Percentiles rank a stretch among this genome's conserved stretches.
phyloP scores from a whole-genome alignment of 2,329 filamentous ascomycete genomes.

The Xylogone sp. region DNA sequence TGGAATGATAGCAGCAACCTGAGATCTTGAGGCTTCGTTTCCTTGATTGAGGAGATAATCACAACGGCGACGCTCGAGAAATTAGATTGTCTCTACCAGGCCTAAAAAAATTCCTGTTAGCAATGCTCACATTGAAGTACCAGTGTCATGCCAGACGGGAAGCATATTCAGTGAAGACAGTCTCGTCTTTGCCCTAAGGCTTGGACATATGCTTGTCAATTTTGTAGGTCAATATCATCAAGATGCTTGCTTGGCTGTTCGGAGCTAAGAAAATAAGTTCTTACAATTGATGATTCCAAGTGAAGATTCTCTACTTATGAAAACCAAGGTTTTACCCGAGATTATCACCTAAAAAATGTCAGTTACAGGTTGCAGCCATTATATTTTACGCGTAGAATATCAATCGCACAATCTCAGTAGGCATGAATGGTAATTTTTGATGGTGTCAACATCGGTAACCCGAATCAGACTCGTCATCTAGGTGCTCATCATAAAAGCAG shows the following conservation, averaged over 20 bases:
- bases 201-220: conserved; percentile 98
- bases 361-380: background rate
- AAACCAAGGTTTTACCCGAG: background rate
- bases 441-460: conserved; percentile 68
- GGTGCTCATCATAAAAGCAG: conserved; percentile 43
- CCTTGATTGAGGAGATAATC: too few relatives aligned
- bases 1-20: too few relatives aligned
- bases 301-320: background rate
- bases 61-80: too few relatives aligned
- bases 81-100: too few relatives aligned
- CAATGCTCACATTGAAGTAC: conserved; percentile 3
- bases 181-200: conserved; percentile 56
- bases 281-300: background rate
- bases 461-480: conserved; percentile 80
- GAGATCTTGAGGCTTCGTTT: too few relatives aligned
- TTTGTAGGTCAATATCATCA: conserved; percentile 82
- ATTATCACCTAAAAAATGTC: background rate
- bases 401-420: conserved; percentile 38
- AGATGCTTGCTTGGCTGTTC: conserved; percentile 33
- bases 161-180: conserved; percentile 44
- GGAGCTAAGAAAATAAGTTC: conserved; percentile 12
- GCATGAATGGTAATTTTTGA: conserved; percentile 73
- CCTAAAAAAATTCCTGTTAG: conserved; percentile 15
- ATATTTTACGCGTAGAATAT: background rate
- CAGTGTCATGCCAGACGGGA: conserved; percentile 5